Percentiles rank a stretch among this genome's conserved stretches.
These are phyloP conservation scores for Trichocladium antarcticum DNA, from an alignment of 495 filamentous ascomycete genomes.

Conservation along the genomic window DNA sequence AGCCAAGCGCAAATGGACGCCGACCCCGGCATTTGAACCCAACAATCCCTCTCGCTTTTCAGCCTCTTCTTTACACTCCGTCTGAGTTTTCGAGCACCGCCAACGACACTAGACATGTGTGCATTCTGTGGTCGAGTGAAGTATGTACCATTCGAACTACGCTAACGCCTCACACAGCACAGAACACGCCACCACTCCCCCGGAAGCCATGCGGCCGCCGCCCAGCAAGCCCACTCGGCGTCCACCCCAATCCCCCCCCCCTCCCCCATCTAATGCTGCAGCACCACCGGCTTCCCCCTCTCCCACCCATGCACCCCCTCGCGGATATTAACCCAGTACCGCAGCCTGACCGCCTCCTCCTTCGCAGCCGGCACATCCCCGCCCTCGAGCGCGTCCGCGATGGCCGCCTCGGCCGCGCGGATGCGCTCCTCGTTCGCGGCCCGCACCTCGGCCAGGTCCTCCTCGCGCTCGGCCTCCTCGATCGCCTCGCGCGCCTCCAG, in stretches of 20 bases:
- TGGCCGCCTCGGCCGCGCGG: slow-evolving; percentile 39
- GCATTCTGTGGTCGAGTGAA: too few species aligned
- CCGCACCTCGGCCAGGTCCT: slow-evolving; percentile 48
- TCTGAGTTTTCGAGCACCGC: too few species aligned
- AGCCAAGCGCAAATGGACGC: slow-evolving; percentile 40
- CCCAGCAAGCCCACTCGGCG: too few species aligned
- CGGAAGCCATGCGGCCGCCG: too few species aligned
- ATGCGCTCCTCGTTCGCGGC: slow-evolving; percentile 59
- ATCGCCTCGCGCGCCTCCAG: slow-evolving; percentile 78
- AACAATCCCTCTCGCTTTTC: not conserved
- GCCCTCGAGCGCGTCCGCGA: slow-evolving; percentile 52
- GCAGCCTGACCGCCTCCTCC: slow-evolving; percentile 60
- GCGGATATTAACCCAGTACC: slow-evolving; percentile 86
- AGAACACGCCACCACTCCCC: not conserved
- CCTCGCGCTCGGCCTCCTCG: slow-evolving; percentile 60
- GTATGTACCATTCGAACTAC: too few species aligned
- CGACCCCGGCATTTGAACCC: not conserved
- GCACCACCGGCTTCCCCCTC: slow-evolving; percentile 55
- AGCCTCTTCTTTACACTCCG: not conserved
- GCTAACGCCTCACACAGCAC: too few species aligned
- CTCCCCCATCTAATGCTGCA: slow-evolving; percentile 56
- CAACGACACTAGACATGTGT: too few species aligned
- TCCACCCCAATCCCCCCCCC: slow-evolving; percentile 13
- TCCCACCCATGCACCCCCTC: slow-evolving; percentile 75
- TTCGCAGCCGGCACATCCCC: slow-evolving; percentile 58